Evolutionary conservation across 2,329 filamentous ascomycete genomes (phyloP), one percentile per base, ranked within the genome.

Genomic region (Xylariaceae sp.): DNA sequence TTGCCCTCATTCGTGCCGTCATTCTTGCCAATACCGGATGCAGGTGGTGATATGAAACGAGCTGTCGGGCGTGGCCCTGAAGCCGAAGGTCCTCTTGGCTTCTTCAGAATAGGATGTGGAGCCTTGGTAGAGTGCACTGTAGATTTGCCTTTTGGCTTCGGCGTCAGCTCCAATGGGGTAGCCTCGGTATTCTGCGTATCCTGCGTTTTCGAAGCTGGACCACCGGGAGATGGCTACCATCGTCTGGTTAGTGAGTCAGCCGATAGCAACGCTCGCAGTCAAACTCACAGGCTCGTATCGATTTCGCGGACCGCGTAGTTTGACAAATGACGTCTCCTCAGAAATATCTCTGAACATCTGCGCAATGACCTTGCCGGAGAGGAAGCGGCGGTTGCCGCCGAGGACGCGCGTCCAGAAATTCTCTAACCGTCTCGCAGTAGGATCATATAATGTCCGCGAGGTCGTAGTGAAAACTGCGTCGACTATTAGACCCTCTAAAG

Each of bases 381-480:
- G 74, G 56, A 77, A 69, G 39, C 80, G 77, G 34, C 80, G 75
- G 63, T 84, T 75, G 65, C 84, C 86, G 39, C 83, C 83, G 78
- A 82, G 83, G 56, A 87, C 82, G 67, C 86, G 83, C 80, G 83
- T 86, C 84, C 84, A 87, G 65, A 86, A 85, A 66, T 86, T 83
- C 68, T 87, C 84, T 17, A 86, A 73, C 15, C 84, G 82, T 60
- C 80, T 80, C 34, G 83, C 82, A 2, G 82, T 86, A n/a, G 84
- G 84, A 65, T 87, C 83, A 60, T 79, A 76, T 37, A 86, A 76
- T 64, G 78, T 79, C 66, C 82, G 80, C 62, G 81, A 80, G 13
- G 82, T 86, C 35, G 78, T 83, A 9, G 83, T 84, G 65, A 86
- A 87, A 4, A 84, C 84, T 86, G 64, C 66, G 61, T 64, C 56